These are phyloP conservation scores for Boletus vermiculosoides DNA, from an alignment of 768 basidiomycete species.

Conservation along the genomic window DNA sequence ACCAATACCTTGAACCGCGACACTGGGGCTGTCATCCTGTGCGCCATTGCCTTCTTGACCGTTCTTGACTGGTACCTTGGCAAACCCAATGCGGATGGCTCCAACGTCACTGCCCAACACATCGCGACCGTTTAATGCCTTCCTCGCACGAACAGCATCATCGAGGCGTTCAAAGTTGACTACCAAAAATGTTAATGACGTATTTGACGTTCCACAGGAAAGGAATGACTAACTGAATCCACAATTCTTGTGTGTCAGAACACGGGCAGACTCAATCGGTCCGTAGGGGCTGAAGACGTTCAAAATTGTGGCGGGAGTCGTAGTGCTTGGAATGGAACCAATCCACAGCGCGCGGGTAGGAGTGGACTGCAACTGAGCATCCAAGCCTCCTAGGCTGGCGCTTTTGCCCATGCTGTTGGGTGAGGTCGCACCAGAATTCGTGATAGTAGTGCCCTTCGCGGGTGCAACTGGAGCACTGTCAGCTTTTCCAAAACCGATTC, in stretches of 20 bases:
- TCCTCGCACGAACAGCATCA: constrained; percentile 93
- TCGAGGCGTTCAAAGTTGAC: constrained; percentile 98
- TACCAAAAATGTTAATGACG: constrained; percentile 26
- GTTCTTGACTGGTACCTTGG: constrained; percentile 92
- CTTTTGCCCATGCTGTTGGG: constrained; percentile 54
- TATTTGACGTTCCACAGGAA: neutral
- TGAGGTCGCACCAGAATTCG: constrained; percentile 63
- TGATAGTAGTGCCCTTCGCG: constrained; percentile 66
- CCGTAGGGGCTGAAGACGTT: constrained; percentile 98
- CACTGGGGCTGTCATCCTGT: constrained; percentile 60
- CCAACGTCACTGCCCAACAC: constrained; percentile 96
- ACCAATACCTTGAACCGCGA: constrained; percentile 77
- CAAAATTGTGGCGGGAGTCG: constrained; percentile 90
- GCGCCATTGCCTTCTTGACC: constrained; percentile 60
- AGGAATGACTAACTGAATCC: constrained; percentile 65
- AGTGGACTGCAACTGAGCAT: constrained; percentile 83
- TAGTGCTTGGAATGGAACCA: constrained; percentile 93
- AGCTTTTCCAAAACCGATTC: constrained; percentile 97
- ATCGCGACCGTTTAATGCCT: constrained; percentile 93
- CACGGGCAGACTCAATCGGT: constrained; percentile 94
- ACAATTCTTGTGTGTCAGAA: constrained; percentile 96
- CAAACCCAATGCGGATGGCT: constrained; percentile 95
- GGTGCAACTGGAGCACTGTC: constrained; percentile 94
- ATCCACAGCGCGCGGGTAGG: constrained; percentile 98
- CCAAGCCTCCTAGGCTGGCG: constrained; percentile 63